Evolutionary conservation across 1,284 basidiomycete species (phyloP), one percentile per base, ranked within the genome.

Genomic region (Lignosus rhinocerotis): DNA sequence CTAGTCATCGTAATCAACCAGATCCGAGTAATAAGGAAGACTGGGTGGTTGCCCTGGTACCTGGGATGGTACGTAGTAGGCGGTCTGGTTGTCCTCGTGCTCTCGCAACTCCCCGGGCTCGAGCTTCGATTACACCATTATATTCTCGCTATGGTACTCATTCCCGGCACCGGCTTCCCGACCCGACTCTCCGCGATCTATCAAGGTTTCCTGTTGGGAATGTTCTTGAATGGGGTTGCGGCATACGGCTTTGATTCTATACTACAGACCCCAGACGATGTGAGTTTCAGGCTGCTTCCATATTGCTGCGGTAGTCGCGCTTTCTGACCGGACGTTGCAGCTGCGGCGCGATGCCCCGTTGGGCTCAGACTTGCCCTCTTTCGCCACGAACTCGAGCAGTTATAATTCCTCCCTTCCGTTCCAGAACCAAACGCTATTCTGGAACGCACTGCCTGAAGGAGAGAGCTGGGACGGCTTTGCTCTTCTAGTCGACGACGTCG

Each of bases 401-500:
- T 90, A 78, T 68, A 83, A 89, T 61, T 64, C 80, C 3, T 80
- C 82, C 7, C 76, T 85, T 30, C 75, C 84, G 6, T 71, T 87
- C 12, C 65, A 67, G 2, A 81, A 87, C 61, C 85, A 88, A 64
- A 81, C 78, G 0, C 79, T 92, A 1, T 73, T 72, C 2, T 95
- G 93, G 93, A 76, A 76, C 43, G 64, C 73, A 0, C 77, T 91
- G n/a, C 72, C 80, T 0, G 70, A 76, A 10, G 52, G 65, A 6
- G 73, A 76, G 57, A 78, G 77, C n/a, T 94, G 88, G 88, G 85
- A 90, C 66, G 88, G 88, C 0, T 94, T 92, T 67, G 76, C 85
- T 0, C 79, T 96, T 38, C 78, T 96, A 9, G 82, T 96, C 8
- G 92, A 96, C 69, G 94, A 95, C 66, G 93, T 96, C 0, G 83